These are phyloP conservation scores for Candida insectorum DNA, from an alignment of 805 yeast genomes.

Conservation along the genomic window DNA sequence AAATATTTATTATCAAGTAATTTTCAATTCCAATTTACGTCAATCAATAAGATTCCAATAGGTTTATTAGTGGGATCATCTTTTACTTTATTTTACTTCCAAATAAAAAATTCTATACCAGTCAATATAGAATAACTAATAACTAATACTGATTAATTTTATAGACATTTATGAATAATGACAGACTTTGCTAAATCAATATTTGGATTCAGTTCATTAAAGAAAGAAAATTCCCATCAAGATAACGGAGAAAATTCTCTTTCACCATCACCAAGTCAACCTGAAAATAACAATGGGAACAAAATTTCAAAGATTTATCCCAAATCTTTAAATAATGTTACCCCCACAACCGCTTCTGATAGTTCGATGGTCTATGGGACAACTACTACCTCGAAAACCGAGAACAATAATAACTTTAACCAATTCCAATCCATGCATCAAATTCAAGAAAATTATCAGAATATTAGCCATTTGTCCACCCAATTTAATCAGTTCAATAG, in stretches of 20 bases:
- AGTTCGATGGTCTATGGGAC: conserved; percentile 68
- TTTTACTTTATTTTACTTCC: too few relatives aligned
- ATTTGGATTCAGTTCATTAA: conserved; percentile 37
- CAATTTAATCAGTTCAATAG: conserved; percentile 1
- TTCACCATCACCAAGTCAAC: neutral
- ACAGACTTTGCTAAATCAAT: conserved; percentile 45
- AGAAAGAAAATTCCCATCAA: conserved; percentile 17
- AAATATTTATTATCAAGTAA: too few relatives aligned
- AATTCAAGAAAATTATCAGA: conserved; percentile 9
- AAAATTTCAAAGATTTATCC: conserved; percentile 22
- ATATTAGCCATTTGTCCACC: neutral
- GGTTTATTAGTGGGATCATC: too few relatives aligned
- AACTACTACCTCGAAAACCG: conserved; percentile 16
- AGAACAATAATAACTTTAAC: conserved; percentile 1
- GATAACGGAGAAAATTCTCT: conserved; percentile 1
- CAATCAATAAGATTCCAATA: too few relatives aligned
- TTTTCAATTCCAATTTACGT: too few relatives aligned
- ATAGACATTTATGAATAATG: too few relatives aligned
- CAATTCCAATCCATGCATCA: conserved; percentile 11
- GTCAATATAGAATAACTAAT: too few relatives aligned
- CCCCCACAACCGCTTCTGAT: conserved; percentile 66
- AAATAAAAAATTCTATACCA: too few relatives aligned
- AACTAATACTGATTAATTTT: too few relatives aligned
- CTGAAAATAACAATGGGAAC: neutral
- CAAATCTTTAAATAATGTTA: conserved; percentile 32